Percentiles rank a stretch among this genome's conserved stretches.
Conservation (phyloP, 2,329 filamentous ascomycete species). For the Colletotrichum sp. region DNA sequence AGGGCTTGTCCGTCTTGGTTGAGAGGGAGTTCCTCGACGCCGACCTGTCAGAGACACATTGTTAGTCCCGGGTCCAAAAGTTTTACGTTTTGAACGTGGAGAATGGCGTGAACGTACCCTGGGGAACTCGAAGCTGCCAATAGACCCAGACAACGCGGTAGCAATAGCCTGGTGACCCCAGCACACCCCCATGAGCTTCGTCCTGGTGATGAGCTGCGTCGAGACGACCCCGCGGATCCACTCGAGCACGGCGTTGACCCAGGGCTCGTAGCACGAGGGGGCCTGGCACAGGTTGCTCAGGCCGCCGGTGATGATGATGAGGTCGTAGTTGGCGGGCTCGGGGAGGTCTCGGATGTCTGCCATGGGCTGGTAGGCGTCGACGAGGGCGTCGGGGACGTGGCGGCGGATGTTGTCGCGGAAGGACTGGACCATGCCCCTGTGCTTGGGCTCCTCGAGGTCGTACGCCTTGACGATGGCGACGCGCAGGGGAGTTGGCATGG, state of each 20-base stretch:
- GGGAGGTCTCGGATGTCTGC: not conserved
- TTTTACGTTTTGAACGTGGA: not conserved
- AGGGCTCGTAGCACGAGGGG: not conserved
- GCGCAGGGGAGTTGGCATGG: conserved; percentile 1
- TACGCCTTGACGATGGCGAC: conserved; percentile 18
- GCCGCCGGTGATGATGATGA: conserved; percentile 12
- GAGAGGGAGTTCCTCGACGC: not conserved
- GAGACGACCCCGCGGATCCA: conserved; percentile 9
- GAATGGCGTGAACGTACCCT: not conserved
- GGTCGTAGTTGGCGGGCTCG: not conserved
- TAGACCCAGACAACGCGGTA: not conserved
- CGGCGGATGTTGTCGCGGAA: conserved; percentile 3
- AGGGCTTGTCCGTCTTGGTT: not conserved
- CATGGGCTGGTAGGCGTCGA: conserved; percentile 7
- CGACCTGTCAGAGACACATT: not conserved
- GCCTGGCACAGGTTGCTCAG: conserved; percentile 15
- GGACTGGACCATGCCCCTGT: conserved; percentile 10
- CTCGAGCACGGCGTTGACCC: conserved; percentile 5
- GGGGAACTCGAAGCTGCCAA: conserved; percentile 10
- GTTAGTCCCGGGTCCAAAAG: not conserved
- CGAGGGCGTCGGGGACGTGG: conserved; percentile 1
- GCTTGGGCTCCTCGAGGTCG: conserved; percentile 16
- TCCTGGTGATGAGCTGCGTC: conserved; percentile 1
- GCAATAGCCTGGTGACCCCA: conserved; percentile 17
- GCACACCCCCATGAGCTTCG: conserved; percentile 7